These are phyloP conservation scores for Sordaria brevicollis DNA, from an alignment of 495 filamentous ascomycete species.

Conservation along the genomic window DNA sequence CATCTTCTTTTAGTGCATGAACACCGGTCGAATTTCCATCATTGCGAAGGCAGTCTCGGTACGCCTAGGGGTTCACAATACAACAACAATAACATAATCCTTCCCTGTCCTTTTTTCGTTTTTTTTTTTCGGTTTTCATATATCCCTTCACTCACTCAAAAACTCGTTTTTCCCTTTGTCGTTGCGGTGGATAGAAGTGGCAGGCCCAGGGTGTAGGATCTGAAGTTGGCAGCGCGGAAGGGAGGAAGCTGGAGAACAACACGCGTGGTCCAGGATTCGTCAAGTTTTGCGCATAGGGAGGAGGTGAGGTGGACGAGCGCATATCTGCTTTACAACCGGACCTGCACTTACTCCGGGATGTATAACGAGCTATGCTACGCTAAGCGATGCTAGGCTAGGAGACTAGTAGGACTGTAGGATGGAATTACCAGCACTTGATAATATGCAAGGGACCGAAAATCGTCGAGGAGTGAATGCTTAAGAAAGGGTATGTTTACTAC, in stretches of 20 bases:
- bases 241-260: background rate
- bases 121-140: constrained; percentile 3
- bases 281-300: background rate
- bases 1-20: constrained; percentile 64
- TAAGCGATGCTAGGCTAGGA: background rate
- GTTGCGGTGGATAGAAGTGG: background rate
- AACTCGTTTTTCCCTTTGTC: background rate
- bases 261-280: background rate
- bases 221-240: background rate
- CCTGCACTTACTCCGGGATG: background rate
- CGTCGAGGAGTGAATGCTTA: background rate
- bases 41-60: background rate
- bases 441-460: background rate
- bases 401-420: background rate
- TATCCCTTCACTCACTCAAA: background rate
- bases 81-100: background rate
- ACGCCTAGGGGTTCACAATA: background rate
- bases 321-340: background rate
- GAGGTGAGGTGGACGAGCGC: background rate
- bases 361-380: background rate
- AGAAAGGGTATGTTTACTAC: background rate
- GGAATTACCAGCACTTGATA: background rate
- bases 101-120: background rate
- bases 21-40: background rate
- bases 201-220: background rate